Evolutionary conservation across 2,329 filamentous ascomycete genomes (phyloP).

Genomic region (Amylocarpus encephaloides): DNA sequence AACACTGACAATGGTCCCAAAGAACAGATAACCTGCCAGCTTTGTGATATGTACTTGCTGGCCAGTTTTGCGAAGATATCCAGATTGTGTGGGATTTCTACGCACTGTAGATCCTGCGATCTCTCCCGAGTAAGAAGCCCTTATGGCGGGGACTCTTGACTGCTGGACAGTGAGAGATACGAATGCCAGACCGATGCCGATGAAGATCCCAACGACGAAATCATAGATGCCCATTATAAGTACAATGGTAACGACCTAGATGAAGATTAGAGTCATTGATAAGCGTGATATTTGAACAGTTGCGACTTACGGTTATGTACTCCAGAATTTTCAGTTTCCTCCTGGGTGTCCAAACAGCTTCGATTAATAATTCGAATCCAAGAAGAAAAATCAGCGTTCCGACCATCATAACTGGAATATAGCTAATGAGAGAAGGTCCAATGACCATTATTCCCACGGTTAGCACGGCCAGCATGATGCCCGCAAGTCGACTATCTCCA

Average conservation of each 20-base stretch:
- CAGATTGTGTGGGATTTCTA: conserved; percentile 80
- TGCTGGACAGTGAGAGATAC: conserved; percentile 87
- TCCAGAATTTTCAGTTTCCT: conserved; percentile 82
- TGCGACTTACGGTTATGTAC: conserved; percentile 66
- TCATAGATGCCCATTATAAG: conserved; percentile 95
- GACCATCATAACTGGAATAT: conserved; percentile 94
- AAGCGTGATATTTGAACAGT: not conserved
- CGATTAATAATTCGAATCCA: conserved; percentile 83
- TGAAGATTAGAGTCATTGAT: conserved; percentile 10
- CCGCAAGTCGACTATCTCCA: conserved; percentile 78
- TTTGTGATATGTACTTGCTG: conserved; percentile 88
- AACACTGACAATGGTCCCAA: conserved; percentile 93
- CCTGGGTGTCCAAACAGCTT: conserved; percentile 82
- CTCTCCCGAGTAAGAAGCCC: conserved; percentile 83
- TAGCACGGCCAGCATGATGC: conserved; percentile 72
- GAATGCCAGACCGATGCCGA: conserved; percentile 88
- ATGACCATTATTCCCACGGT: conserved; percentile 79
- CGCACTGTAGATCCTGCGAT: conserved; percentile 89
- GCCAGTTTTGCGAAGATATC: conserved; percentile 79
- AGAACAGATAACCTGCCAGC: conserved; percentile 92
- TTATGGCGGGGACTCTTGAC: conserved; percentile 80
- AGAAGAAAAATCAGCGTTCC: conserved; percentile 91
- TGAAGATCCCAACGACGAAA: conserved; percentile 88
- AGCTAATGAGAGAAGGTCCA: conserved; percentile 84
- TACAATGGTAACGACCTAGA: conserved; percentile 73